Base-by-base conservation (phyloP, 352 stramenopile species). In the Globisporangium rhizosaccharum region DNA sequence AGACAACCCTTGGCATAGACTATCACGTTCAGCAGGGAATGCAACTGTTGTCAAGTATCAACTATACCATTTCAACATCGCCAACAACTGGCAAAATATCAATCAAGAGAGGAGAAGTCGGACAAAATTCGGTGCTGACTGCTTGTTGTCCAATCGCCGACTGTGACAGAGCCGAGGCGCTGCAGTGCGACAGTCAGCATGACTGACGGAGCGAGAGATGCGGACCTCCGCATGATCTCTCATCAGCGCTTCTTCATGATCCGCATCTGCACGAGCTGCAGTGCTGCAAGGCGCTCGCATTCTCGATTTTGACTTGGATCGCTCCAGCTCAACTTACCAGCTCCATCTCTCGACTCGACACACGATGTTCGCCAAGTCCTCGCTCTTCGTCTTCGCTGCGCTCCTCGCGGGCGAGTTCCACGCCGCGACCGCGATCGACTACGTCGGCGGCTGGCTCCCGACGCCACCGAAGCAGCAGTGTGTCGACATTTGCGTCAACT, bases 401-500 rank as follows among this genome's bases (percentile, higher is more conserved):
- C 37, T 63, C 39, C 36, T 63, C 20, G 57, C 51, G 12, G 57
- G 57, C 42, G 57, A 63, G 44, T 51, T 59, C 45, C 59, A 65
- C 18, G 45, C 36, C 28, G 52, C 61, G 3, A 60, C 57, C 5
- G 75, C 77, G 20, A 70, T 73, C 33, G 76, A 89, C 66, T 87
- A 91, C 67, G 53, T 73, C 25, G 79, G 82, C 28, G 75, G 82
- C 18, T 92, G 82, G 82, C 26, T 82, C 14, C 60, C 74, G 23
- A 69, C 72, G 5, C 55, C 65, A 18, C 72, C 69, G 17, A 73
- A 79, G 41, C 52, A 80, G 56, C 61, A 87, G 63, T 92, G 82
- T 60, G 77, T 92, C 8, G 79, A 90, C 63, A 92, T 92, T 50
- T 92, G 82, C 65, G 66, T 78, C 28, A 70, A 72, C 62, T 79